Conservation (phyloP, 768 basidiomycete genomes). For the Trametes coccinea region DNA sequence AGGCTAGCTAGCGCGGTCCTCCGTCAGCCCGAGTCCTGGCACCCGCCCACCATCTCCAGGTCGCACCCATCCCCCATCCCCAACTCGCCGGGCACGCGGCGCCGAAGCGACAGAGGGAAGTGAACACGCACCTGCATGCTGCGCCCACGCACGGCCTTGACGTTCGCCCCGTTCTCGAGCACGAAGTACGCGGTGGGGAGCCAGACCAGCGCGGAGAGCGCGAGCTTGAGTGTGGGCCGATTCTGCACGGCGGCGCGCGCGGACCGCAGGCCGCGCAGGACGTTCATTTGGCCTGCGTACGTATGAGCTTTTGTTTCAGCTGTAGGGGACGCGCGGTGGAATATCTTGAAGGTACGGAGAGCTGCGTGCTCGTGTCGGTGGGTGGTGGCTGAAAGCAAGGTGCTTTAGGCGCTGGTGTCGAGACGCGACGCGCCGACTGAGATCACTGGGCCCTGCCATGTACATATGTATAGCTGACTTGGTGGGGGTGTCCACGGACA, state of each 20-base stretch:
- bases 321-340: not conserved
- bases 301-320: not conserved
- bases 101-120: too few relatives aligned
- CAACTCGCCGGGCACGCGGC: too few relatives aligned
- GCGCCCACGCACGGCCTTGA: constrained; percentile 57
- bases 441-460: too few relatives aligned
- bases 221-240: constrained; percentile 18
- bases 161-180: constrained; percentile 49
- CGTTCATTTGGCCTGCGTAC: not conserved
- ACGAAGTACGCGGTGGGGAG: constrained; percentile 52
- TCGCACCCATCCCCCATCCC: too few relatives aligned
- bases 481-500: too few relatives aligned
- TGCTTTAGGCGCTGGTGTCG: too few relatives aligned
- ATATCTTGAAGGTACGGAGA: too few relatives aligned
- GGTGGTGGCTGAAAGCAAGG: too few relatives aligned
- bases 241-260: constrained; percentile 1
- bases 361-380: too few relatives aligned
- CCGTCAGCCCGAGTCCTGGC: not conserved
- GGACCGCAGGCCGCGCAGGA: constrained; percentile 1
- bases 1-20: constrained; percentile 49
- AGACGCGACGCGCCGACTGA: too few relatives aligned
- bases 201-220: constrained; percentile 51
- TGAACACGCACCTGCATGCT: constrained; percentile 83
- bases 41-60: too few relatives aligned
- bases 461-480: too few relatives aligned